A percentile compares a stretch with the other conserved stretches of the same genome.
phyloP scores from a whole-genome alignment of 2,329 filamentous ascomycete species.

The Cladosporium sp. region DNA sequence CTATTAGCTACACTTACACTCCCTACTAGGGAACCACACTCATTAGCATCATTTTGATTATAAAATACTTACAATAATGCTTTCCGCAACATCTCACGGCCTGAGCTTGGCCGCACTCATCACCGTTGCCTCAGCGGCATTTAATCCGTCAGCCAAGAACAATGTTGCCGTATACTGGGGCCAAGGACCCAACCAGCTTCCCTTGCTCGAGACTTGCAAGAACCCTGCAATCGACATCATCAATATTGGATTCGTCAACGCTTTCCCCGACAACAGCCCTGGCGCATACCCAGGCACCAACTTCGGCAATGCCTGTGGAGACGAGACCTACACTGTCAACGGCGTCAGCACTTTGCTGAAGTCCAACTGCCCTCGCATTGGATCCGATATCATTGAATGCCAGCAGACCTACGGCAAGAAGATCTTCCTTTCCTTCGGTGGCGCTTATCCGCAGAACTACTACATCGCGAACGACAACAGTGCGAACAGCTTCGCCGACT shows the following conservation, averaged over 20 bases:
- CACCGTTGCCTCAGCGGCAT: conserved; percentile 31
- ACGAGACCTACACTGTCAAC: conserved; percentile 35
- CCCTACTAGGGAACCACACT: conserved; percentile 34
- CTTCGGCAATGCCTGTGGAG: conserved; percentile 54
- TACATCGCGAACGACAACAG: conserved; percentile 39
- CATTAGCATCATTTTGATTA: conserved; percentile 34
- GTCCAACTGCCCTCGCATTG: conserved; percentile 36
- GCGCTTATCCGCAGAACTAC: conserved; percentile 38
- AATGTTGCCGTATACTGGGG: conserved; percentile 56
- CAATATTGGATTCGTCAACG: conserved; percentile 53
- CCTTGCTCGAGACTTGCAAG: conserved; percentile 49
- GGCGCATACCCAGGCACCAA: conserved; percentile 50
- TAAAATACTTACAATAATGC: conserved; percentile 17
- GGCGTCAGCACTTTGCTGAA: conserved; percentile 37
- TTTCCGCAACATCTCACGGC: conserved; percentile 30
- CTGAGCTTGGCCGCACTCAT: conserved; percentile 32
- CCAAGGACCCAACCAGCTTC: conserved; percentile 48
- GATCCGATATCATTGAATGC: conserved; percentile 42
- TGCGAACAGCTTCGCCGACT: conserved; percentile 40
- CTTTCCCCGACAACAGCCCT: conserved; percentile 45
- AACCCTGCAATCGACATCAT: conserved; percentile 53
- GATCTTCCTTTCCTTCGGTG: conserved; percentile 45
- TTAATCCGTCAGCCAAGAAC: conserved; percentile 39
- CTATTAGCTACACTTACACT: conserved; percentile 23
- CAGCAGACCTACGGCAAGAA: conserved; percentile 41